A percentile compares a stretch with the other conserved stretches of the same genome.
These are phyloP conservation scores for Ganoderma leucocontextum DNA, from an alignment of 1,284 basidiomycete genomes.

Conservation along the genomic window DNA sequence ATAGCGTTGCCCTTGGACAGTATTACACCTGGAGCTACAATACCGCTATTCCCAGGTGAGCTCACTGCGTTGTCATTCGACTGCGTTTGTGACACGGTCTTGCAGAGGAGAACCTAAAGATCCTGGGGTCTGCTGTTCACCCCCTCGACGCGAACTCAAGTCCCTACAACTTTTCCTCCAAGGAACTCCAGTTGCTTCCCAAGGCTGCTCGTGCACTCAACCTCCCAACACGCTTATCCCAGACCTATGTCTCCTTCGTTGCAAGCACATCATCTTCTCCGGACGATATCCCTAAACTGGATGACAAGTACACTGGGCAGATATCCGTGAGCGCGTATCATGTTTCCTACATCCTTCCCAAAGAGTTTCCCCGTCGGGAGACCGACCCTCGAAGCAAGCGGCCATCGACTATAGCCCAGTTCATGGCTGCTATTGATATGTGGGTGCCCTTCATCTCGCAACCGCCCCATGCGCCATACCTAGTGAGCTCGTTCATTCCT, in stretches of 20 bases:
- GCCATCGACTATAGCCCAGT: conserved; percentile 53
- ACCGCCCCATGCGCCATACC: conserved; percentile 74
- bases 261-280: conserved; percentile 48
- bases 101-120: conserved; percentile 79
- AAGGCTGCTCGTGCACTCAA: conserved; percentile 74
- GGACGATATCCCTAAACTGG: conserved; percentile 49
- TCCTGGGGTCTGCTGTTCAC: conserved; percentile 74
- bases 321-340: conserved; percentile 80
- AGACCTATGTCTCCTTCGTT: conserved; percentile 66
- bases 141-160: conserved; percentile 73
- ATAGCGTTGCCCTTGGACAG: conserved; percentile 72
- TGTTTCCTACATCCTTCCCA: conserved; percentile 80
- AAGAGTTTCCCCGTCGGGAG: conserved; percentile 63
- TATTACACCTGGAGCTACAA: conserved; percentile 67
- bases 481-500: conserved; percentile 55
- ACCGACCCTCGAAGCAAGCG: conserved; percentile 35
- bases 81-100: background rate
- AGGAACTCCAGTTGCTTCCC: conserved; percentile 67
- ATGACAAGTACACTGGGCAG: conserved; percentile 73
- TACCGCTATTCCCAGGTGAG: conserved; percentile 77
- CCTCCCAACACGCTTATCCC: conserved; percentile 64
- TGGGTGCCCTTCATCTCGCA: conserved; percentile 73
- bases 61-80: conserved; percentile 16
- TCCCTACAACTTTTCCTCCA: conserved; percentile 77
- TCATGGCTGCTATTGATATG: conserved; percentile 81